phyloP scores from a whole-genome alignment of 306 rosid genomes.

The Casuarina cunninghamiana region DNA sequence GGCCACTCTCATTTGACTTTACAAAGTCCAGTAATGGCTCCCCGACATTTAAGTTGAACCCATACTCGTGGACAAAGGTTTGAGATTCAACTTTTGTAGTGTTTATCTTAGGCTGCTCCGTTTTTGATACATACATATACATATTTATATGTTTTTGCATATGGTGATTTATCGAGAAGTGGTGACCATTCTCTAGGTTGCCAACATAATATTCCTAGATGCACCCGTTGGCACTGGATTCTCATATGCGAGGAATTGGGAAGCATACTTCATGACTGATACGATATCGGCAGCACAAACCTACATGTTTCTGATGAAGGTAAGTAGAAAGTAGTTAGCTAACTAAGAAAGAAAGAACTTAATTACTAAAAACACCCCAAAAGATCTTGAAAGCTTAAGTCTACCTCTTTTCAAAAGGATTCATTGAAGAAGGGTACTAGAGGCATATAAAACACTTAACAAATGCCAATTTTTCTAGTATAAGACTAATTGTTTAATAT shows the following conservation, averaged over 20 bases:
- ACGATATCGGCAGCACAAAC: slow-evolving; percentile 24
- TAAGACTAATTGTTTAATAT: too few relatives aligned
- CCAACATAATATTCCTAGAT: slow-evolving; percentile 48
- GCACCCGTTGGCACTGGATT: slow-evolving; percentile 51
- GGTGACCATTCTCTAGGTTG: slow-evolving; percentile 4
- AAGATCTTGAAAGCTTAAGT: too few relatives aligned
- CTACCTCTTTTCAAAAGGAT: too few relatives aligned
- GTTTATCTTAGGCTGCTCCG: neutral
- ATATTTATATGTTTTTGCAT: too few relatives aligned
- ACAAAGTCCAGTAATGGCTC: slow-evolving; percentile 17
- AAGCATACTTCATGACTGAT: slow-evolving; percentile 29
- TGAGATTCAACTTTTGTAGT: neutral
- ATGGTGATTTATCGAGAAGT: neutral
- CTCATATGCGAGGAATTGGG: slow-evolving; percentile 33
- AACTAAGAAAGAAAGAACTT: too few relatives aligned
- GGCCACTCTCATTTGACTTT: slow-evolving; percentile 37
- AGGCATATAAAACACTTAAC: too few relatives aligned
- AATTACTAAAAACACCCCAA: too few relatives aligned
- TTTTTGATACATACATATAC: neutral
- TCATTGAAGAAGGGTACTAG: too few relatives aligned
- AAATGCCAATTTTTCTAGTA: too few relatives aligned
- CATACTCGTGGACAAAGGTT: slow-evolving; percentile 45
- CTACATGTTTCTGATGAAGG: slow-evolving; percentile 44
- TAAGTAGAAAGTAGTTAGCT: neutral
- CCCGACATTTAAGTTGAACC: slow-evolving; percentile 44